These are phyloP conservation scores for Pharnaceum exiguum DNA, from an alignment of 148 eudicot species.

Conservation along the genomic window DNA sequence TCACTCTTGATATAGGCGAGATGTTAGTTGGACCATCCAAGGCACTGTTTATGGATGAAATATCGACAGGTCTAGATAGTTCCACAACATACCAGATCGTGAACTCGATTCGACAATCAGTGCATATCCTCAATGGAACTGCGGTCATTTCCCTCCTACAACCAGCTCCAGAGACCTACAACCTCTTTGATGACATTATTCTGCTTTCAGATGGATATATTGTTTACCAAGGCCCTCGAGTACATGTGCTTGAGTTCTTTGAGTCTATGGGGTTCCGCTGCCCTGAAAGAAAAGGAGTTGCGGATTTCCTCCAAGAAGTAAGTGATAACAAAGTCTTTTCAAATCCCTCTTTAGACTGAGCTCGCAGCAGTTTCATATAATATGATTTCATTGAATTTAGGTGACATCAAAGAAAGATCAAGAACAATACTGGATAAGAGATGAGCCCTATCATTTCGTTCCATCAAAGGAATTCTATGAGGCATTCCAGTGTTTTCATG, in stretches of 20 bases:
- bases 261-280: constrained; percentile 72
- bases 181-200: constrained; percentile 77
- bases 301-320: constrained; percentile 87
- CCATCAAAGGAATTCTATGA: constrained; percentile 54
- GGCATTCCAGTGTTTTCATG: constrained; percentile 66
- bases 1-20: constrained; percentile 40
- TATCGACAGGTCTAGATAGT: constrained; percentile 87
- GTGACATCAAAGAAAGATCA: constrained; percentile 90
- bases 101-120: constrained; percentile 53
- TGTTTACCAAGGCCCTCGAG: constrained; percentile 78
- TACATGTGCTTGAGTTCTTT: constrained; percentile 62
- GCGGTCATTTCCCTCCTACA: constrained; percentile 76
- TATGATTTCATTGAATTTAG: constrained; percentile 29
- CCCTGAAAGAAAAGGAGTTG: constrained; percentile 73
- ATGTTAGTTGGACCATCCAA: constrained; percentile 82
- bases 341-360: background rate
- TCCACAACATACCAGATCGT: constrained; percentile 79
- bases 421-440: constrained; percentile 53
- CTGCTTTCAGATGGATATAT: constrained; percentile 65
- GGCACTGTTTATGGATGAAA: constrained; percentile 81
- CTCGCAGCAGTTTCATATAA: background rate
- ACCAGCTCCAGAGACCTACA: constrained; percentile 83
- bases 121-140: constrained; percentile 72
- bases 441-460: constrained; percentile 57
- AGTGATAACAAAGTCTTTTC: constrained; percentile 8